Conservation (phyloP, 257 asterid species). For the Knoxia roxburghii region DNA sequence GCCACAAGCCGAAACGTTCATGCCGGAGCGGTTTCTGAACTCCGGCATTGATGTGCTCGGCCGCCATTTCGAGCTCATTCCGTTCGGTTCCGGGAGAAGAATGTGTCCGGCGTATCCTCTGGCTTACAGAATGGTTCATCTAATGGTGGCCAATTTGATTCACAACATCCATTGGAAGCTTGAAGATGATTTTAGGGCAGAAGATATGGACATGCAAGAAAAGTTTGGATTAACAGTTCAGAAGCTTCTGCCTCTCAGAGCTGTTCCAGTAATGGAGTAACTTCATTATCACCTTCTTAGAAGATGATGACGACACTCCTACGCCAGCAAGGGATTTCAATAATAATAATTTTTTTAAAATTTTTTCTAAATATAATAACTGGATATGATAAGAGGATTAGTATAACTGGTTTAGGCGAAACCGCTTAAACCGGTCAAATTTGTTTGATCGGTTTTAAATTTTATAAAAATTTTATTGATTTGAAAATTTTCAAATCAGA, state of each 20-base stretch:
- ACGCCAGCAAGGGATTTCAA: too few species aligned
- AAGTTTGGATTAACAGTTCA: not conserved
- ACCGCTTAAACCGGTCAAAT: too few species aligned
- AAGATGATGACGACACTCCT: too few species aligned
- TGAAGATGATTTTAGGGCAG: not conserved
- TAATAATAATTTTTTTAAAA: too few species aligned
- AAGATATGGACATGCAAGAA: conserved; percentile 7
- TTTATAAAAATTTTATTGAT: too few species aligned
- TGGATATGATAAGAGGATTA: too few species aligned
- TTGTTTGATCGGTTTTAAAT: too few species aligned
- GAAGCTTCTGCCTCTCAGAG: not conserved
- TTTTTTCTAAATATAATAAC: too few species aligned
- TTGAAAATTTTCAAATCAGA: too few species aligned
- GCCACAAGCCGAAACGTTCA: conserved; percentile 23
- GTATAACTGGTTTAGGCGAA: too few species aligned
- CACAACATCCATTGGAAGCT: conserved; percentile 32
- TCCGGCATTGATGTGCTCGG: conserved; percentile 23
- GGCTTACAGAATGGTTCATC: conserved; percentile 34
- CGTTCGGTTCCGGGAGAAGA: conserved; percentile 39
- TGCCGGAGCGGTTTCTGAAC: conserved; percentile 33
- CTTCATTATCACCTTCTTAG: not conserved
- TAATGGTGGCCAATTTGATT: conserved; percentile 25
- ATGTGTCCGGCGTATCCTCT: conserved; percentile 37
- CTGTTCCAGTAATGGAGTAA: not conserved
- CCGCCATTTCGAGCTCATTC: conserved; percentile 35